phyloP scores from a whole-genome alignment of 2,329 filamentous ascomycete species.

The Aspergillus hortae region DNA sequence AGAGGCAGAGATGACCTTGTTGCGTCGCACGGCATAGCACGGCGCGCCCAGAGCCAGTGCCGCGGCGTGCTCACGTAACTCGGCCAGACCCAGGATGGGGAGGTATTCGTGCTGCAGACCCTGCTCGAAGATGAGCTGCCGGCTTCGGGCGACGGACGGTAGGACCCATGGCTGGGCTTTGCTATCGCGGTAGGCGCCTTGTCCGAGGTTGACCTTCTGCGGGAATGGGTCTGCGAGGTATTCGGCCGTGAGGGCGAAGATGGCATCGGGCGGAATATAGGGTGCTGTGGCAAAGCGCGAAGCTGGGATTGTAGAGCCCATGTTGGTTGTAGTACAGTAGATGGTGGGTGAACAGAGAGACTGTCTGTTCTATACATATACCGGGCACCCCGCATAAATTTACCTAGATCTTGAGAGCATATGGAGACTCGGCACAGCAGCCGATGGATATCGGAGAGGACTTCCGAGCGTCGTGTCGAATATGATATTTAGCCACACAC shows the following conservation, averaged over 20 bases:
- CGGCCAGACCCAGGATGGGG: conserved; percentile 78
- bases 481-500: too few species aligned
- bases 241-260: conserved; percentile 23
- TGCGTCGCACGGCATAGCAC: conserved; percentile 4
- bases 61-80: conserved; percentile 79
- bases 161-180: conserved; percentile 92
- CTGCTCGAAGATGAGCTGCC: conserved; percentile 53
- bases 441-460: too few species aligned
- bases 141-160: conserved; percentile 68
- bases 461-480: too few species aligned
- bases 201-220: conserved; percentile 86
- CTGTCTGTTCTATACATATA: too few species aligned
- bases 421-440: too few species aligned
- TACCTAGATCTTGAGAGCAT: too few species aligned
- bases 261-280: conserved; percentile 18
- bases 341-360: too few species aligned
- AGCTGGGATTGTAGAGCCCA: too few species aligned
- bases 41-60: conserved; percentile 71
- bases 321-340: too few species aligned
- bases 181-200: conserved; percentile 89
- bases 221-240: conserved; percentile 68
- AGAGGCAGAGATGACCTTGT: too few species aligned
- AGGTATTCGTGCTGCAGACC: conserved; percentile 89
- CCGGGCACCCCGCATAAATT: too few species aligned
- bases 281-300: conserved; percentile 14